A percentile compares a stretch with the other conserved stretches of the same genome.
Conservation (phyloP, 2,329 filamentous ascomycete species). For the Verticillium dahliae region DNA sequence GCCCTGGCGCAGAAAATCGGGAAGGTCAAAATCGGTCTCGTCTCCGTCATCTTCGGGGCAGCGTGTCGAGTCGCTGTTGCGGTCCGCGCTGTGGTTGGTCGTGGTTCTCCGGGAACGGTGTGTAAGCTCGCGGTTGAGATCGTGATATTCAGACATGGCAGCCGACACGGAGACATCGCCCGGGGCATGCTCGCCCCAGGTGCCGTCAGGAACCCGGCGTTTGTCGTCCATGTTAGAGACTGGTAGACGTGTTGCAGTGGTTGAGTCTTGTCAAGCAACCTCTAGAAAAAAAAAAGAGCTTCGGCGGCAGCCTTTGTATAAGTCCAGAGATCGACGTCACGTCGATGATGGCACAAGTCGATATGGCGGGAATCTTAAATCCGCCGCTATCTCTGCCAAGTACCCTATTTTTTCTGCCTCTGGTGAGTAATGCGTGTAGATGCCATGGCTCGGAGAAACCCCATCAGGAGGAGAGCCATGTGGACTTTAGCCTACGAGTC, state of each 20-base stretch:
- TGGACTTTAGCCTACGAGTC: neutral
- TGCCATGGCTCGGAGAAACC: neutral
- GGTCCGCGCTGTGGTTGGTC: neutral
- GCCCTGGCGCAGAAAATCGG: slow-evolving; percentile 65
- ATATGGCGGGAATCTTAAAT: neutral
- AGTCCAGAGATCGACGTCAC: neutral
- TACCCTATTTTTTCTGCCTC: neutral
- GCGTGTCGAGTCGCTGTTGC: slow-evolving; percentile 9
- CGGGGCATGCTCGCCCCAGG: slow-evolving; percentile 17
- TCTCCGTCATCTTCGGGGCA: slow-evolving; percentile 35
- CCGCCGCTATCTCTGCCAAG: neutral
- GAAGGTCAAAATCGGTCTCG: slow-evolving; percentile 54
- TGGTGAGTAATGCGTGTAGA: neutral
- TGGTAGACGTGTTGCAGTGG: neutral
- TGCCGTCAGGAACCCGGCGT: slow-evolving; percentile 11
- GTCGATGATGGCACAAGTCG: too few species aligned
- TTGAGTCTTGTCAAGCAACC: neutral
- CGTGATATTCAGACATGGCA: slow-evolving; percentile 12
- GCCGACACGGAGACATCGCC: slow-evolving; percentile 13
- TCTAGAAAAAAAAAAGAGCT: too few species aligned
- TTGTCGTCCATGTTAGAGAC: neutral
- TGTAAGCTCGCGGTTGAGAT: slow-evolving; percentile 16
- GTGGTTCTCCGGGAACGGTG: slow-evolving; percentile 8
- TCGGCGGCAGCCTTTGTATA: neutral
- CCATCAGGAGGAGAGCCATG: neutral